Percentiles rank a stretch among this genome's conserved stretches.
Evolutionary conservation across 2,329 filamentous ascomycete species (phyloP).

Genomic region (Sporothrix euskadiensis): DNA sequence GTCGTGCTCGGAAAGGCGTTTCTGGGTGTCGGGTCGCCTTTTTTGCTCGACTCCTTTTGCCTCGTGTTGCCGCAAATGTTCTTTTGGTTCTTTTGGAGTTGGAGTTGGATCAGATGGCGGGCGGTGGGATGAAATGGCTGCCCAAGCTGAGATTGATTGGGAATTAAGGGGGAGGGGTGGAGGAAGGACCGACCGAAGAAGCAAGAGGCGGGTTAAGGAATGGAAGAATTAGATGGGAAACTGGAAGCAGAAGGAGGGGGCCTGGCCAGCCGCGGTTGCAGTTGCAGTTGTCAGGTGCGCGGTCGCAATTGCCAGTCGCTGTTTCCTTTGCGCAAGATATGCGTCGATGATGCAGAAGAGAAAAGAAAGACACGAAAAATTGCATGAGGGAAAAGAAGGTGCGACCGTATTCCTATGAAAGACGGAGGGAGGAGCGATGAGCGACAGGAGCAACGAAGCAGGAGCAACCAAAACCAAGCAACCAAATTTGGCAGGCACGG

Average conservation of each 20-base stretch:
- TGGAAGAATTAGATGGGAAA: constrained; percentile 10
- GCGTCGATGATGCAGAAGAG: not conserved
- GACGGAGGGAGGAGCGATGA: not conserved
- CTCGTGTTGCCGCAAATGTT: not conserved
- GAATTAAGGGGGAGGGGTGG: constrained; percentile 13
- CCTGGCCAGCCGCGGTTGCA: constrained; percentile 17
- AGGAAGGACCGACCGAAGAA: constrained; percentile 1
- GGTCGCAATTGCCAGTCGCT: constrained; percentile 17
- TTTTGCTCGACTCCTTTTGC: not conserved
- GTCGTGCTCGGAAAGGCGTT: not conserved
- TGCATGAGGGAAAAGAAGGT: not conserved
- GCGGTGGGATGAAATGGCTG: constrained; percentile 23
- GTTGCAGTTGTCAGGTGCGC: constrained; percentile 6
- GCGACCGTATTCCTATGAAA: constrained; percentile 9
- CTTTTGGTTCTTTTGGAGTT: constrained; percentile 12
- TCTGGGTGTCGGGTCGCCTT: not conserved
- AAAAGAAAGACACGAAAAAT: not conserved
- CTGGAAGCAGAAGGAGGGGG: constrained; percentile 8
- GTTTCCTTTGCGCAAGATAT: not conserved
- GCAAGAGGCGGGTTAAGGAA: not conserved
- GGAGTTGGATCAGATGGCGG: not conserved
- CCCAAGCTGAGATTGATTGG: constrained; percentile 25
- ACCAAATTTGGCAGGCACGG: not conserved
- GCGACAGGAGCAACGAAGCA: not conserved
- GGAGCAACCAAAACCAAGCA: not conserved